Conservation (phyloP, 2,329 filamentous ascomycete genomes). For the Pseudopithomyces maydicus region DNA sequence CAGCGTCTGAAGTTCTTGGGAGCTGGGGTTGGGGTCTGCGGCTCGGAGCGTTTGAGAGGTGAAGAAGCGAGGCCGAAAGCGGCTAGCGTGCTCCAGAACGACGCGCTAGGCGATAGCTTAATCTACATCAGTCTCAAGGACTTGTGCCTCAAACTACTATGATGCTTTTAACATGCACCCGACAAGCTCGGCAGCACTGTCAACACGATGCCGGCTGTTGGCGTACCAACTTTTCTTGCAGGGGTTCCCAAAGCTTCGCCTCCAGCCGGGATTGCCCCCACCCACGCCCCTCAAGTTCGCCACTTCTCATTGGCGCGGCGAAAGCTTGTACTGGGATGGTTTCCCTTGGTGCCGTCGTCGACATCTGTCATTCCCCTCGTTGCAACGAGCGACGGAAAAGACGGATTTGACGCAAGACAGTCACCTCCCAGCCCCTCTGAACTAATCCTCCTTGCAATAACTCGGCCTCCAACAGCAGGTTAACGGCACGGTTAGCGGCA, state of each 20-base stretch:
- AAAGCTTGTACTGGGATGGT: conserved; percentile 2
- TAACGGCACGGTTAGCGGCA: conserved; percentile 5
- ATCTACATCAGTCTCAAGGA: conserved; percentile 29
- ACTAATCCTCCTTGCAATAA: conserved; percentile 14
- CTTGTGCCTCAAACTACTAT: conserved; percentile 33
- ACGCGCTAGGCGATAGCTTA: conserved; percentile 20
- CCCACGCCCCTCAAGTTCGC: conserved; percentile 12
- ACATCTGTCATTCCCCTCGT: conserved; percentile 20
- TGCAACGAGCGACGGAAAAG: conserved; percentile 25
- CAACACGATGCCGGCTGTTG: conserved; percentile 21
- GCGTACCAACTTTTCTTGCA: conserved; percentile 2
- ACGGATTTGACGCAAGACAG: conserved; percentile 19
- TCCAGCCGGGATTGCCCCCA: not conserved
- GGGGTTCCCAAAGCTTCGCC: conserved; percentile 1
- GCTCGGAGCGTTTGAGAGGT: conserved; percentile 27
- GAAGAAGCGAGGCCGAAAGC: conserved; percentile 19
- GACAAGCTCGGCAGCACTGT: conserved; percentile 29
- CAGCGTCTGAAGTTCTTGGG: conserved; percentile 37
- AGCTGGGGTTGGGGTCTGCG: conserved; percentile 29
- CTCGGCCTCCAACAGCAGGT: conserved; percentile 5
- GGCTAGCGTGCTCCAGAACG: not conserved
- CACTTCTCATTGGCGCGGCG: conserved; percentile 2
- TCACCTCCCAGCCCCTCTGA: conserved; percentile 9
- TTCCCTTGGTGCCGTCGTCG: conserved; percentile 2
- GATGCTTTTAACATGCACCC: conserved; percentile 37